phyloP scores from a whole-genome alignment of 176 grass and related monocot species.

The Aegilops sharonensis region DNA sequence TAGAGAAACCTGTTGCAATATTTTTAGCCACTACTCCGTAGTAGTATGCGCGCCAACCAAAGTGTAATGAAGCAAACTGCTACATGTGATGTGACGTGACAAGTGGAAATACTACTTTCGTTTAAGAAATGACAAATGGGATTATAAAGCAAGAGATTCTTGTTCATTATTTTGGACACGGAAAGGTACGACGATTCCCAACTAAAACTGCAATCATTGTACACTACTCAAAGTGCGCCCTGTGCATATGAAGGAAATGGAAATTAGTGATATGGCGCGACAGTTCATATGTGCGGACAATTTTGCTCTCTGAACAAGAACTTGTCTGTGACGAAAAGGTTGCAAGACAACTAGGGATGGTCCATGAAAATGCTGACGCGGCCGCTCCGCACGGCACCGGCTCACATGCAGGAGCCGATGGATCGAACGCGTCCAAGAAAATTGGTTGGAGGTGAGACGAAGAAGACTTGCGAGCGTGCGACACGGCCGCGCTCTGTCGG shows the following conservation, averaged over 20 bases:
- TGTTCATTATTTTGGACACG: background rate
- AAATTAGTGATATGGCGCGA: background rate
- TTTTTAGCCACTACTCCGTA: background rate
- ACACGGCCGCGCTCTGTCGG: background rate
- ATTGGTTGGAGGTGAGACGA: background rate
- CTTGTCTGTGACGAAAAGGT: no score
- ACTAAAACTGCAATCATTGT: background rate
- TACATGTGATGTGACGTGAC: background rate
- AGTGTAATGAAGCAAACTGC: background rate
- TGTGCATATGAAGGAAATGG: background rate
- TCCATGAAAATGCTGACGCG: background rate
- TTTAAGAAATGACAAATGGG: background rate
- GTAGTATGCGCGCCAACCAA: background rate
- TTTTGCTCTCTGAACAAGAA: background rate
- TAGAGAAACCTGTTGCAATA: background rate
- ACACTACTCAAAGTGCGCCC: background rate
- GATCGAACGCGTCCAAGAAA: background rate
- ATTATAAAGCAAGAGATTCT: background rate
- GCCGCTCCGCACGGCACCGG: background rate
- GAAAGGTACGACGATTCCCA: background rate
- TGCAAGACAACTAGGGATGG: background rate
- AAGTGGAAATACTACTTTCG: background rate
- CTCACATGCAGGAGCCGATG: background rate
- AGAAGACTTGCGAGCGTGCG: background rate
- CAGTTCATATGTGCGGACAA: background rate